phyloP scores from a whole-genome alignment of 208 protist genomes.

The Spongospora subterranea region DNA sequence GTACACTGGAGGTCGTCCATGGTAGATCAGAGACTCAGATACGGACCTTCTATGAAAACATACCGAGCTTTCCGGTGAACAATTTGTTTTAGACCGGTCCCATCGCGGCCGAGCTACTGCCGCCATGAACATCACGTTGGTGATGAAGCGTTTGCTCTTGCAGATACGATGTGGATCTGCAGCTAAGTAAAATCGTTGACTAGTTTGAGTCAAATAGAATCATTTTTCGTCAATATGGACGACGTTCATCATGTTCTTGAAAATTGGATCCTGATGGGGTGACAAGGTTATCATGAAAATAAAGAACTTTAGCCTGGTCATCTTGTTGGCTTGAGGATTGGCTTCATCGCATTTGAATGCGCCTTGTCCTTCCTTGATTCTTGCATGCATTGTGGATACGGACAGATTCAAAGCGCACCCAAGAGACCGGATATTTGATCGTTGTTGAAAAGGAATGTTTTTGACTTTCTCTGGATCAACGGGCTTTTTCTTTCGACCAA shows the following conservation, averaged over 20 bases:
- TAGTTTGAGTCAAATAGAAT: slow-evolving; percentile 16
- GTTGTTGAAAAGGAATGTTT: not conserved
- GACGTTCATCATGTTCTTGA: not conserved
- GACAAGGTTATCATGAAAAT: not conserved
- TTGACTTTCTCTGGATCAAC: not conserved
- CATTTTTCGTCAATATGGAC: slow-evolving; percentile 44
- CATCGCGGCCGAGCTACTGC: not conserved
- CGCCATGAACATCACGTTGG: slow-evolving; percentile 32
- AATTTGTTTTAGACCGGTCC: not conserved
- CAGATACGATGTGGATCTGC: not conserved
- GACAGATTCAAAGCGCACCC: too few species aligned
- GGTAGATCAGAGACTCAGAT: too few species aligned
- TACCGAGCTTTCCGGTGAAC: not conserved
- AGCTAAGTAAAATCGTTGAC: not conserved
- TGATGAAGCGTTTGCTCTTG: slow-evolving; percentile 48
- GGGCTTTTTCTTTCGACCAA: not conserved
- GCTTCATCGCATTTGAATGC: not conserved
- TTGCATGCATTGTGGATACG: not conserved
- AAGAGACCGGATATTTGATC: not conserved
- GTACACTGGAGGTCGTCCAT: too few species aligned
- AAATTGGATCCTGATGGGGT: not conserved
- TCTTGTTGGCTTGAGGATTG: slow-evolving; percentile 5
- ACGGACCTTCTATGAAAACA: too few species aligned
- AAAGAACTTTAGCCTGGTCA: not conserved
- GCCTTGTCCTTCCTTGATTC: not conserved